phyloP scores from a whole-genome alignment of 2,329 filamentous ascomycete genomes.

The Colletotrichum orchidophilum region DNA sequence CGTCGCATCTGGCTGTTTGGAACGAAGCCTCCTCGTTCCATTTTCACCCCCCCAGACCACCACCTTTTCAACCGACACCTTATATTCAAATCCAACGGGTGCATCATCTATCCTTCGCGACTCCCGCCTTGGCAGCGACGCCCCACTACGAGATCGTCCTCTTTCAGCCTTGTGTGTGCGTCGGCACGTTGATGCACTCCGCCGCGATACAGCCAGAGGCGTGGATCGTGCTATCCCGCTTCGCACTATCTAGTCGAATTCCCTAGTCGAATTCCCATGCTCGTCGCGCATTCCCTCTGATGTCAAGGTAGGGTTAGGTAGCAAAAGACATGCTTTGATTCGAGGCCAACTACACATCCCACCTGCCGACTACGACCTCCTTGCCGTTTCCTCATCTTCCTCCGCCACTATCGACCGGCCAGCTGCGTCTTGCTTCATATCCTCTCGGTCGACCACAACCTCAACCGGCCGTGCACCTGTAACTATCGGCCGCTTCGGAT shows the following conservation, averaged over 20 bases:
- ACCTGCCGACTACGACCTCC: not conserved
- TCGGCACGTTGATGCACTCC: conserved; percentile 24
- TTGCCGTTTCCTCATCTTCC: conserved; percentile 6
- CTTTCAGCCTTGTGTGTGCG: conserved; percentile 27
- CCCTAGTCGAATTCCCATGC: not conserved
- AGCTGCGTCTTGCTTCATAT: not conserved
- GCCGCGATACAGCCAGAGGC: conserved; percentile 24
- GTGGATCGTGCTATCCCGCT: conserved; percentile 21
- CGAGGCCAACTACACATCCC: conserved; percentile 1
- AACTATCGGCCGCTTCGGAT: not conserved
- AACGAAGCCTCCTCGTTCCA: not conserved
- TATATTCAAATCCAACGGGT: not conserved
- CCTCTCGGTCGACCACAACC: not conserved
- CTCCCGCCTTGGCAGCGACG: conserved; percentile 26
- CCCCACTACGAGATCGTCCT: conserved; percentile 29
- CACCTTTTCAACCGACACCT: not conserved
- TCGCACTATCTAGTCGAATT: not conserved
- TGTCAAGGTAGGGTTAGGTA: not conserved
- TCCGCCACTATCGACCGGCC: not conserved
- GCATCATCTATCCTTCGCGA: not conserved
- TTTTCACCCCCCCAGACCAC: not conserved
- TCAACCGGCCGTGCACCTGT: not conserved
- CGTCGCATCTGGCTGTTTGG: conserved; percentile 5
- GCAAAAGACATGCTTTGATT: conserved; percentile 29
- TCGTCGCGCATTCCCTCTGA: not conserved